Conservation (phyloP, 202 grass and related monocot species). For the Miscanthus sacchariflorus region DNA sequence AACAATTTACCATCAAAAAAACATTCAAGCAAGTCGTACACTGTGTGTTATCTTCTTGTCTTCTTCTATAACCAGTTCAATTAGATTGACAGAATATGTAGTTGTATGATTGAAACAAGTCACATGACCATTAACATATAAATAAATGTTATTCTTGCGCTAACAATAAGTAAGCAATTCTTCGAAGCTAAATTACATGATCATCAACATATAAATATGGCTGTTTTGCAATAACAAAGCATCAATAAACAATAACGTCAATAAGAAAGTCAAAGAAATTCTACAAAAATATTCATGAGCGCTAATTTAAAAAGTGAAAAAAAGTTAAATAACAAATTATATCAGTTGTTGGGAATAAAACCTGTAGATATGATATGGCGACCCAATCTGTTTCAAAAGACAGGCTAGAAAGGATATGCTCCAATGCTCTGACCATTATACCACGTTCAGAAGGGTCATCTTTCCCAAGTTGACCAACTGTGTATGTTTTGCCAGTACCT, state of each 20-base stretch:
- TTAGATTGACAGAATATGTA: constrained; percentile 12
- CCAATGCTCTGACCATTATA: constrained; percentile 96
- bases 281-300: background rate
- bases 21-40: constrained; percentile 6
- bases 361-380: constrained; percentile 90
- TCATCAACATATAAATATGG: background rate
- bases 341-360: constrained; percentile 37
- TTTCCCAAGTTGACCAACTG: constrained; percentile 86
- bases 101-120: background rate
- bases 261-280: constrained; percentile 35
- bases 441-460: constrained; percentile 87
- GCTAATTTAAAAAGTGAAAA: constrained; percentile 9
- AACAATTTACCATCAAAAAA: background rate
- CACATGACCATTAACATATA: background rate
- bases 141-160: background rate
- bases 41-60: background rate
- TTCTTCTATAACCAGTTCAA: constrained; percentile 18
- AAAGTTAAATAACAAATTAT: background rate
- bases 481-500: constrained; percentile 99
- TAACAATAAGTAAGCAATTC: background rate
- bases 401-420: constrained; percentile 79
- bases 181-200: background rate
- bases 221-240: constrained; percentile 10
- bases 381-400: constrained; percentile 64
- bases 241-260: background rate